phyloP scores from a whole-genome alignment of 768 basidiomycete genomes.

The Boletellus ananiceps region DNA sequence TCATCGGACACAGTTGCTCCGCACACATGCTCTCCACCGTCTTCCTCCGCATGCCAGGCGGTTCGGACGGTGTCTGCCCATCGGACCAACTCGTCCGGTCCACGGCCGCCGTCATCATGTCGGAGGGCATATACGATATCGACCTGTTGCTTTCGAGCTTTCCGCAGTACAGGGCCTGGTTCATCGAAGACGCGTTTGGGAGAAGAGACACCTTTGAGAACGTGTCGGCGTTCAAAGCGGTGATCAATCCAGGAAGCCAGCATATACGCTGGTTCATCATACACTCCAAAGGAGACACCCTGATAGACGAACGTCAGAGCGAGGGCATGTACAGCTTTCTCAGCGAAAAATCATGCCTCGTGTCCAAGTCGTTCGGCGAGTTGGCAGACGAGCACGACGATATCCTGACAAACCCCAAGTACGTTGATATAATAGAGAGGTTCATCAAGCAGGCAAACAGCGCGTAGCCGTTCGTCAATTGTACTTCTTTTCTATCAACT shows the following conservation, averaged over 20 bases:
- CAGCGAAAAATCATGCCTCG: conserved; percentile 22
- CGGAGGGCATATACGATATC: conserved; percentile 79
- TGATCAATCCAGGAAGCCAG: conserved; percentile 30
- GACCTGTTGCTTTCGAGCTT: conserved; percentile 59
- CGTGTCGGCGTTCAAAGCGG: conserved; percentile 43
- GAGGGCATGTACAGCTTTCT: conserved; percentile 55
- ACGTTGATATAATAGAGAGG: conserved; percentile 40
- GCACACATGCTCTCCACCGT: conserved; percentile 77
- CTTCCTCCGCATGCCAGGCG: conserved; percentile 47
- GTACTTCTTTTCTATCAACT: conserved; percentile 17
- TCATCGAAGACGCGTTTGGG: conserved; percentile 64
- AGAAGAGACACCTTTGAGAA: conserved; percentile 41
- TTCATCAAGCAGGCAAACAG: conserved; percentile 32
- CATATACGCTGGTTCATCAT: conserved; percentile 64
- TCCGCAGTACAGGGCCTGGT: conserved; percentile 66
- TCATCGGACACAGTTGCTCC: conserved; percentile 78
- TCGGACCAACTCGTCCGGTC: conserved; percentile 35
- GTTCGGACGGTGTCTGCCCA: conserved; percentile 37
- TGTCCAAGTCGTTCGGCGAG: conserved; percentile 35
- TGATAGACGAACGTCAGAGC: conserved; percentile 63
- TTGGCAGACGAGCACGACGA: conserved; percentile 53
- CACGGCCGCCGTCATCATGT: conserved; percentile 55
- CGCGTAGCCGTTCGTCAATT: conserved; percentile 6
- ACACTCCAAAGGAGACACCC: conserved; percentile 68
- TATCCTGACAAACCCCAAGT: conserved; percentile 41